A percentile compares a stretch with the other conserved stretches of the same genome.
phyloP scores from a whole-genome alignment of 768 basidiomycete genomes.

The Mycena floridula region DNA sequence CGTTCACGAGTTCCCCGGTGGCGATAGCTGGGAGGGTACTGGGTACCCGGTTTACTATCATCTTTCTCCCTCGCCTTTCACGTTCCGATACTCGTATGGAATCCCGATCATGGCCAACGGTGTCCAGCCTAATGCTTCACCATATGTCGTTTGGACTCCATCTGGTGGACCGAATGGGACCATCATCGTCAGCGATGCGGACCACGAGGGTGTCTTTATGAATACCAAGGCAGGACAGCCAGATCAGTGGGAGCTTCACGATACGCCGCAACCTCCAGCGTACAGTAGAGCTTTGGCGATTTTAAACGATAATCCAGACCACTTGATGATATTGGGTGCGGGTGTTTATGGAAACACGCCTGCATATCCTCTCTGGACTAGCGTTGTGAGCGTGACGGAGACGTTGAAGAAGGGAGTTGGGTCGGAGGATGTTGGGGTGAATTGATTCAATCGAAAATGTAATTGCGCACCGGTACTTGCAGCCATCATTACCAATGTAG shows the following conservation, averaged over 20 bases:
- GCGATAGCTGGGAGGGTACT: constrained; percentile 3
- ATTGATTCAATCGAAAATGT: too few relatives aligned
- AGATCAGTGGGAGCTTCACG: neutral
- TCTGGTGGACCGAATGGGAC: constrained; percentile 12
- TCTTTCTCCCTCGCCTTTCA: constrained; percentile 9
- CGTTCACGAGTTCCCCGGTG: constrained; percentile 9
- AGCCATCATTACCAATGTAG: too few relatives aligned
- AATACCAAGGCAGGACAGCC: constrained; percentile 9
- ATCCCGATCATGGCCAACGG: constrained; percentile 5
- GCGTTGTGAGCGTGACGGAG: too few relatives aligned
- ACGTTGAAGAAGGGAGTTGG: too few relatives aligned
- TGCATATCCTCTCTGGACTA: too few relatives aligned
- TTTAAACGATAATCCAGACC: neutral
- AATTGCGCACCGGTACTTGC: too few relatives aligned
- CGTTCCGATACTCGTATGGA: constrained; percentile 5
- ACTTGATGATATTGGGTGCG: neutral
- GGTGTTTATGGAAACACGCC: too few relatives aligned
- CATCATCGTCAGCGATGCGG: constrained; percentile 11
- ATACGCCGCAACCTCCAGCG: neutral
- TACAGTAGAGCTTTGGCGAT: neutral
- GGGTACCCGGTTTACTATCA: constrained; percentile 8
- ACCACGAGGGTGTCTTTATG: constrained; percentile 9
- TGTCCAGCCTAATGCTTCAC: constrained; percentile 8
- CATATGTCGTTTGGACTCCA: constrained; percentile 10
- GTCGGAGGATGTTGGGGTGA: too few relatives aligned